Base-by-base conservation (phyloP, 176 grass and related monocot genomes). In the Oryza punctata region DNA sequence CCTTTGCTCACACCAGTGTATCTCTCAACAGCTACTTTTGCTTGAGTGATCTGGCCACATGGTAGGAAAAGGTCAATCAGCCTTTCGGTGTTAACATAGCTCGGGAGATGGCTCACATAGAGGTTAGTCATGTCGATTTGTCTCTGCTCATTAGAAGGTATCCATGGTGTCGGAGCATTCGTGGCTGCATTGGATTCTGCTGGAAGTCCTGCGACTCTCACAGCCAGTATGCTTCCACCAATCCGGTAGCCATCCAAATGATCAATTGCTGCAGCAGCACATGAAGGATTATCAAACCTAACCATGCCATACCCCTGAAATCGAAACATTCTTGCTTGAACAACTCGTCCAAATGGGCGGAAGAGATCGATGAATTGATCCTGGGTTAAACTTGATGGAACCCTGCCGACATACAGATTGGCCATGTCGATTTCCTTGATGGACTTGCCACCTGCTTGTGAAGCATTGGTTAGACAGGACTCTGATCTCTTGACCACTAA, bases 1-100 rank as follows among this genome's bases (percentile, higher is more conserved):
- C 93, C 93, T 81, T 91, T 90, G 80, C 91, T 90, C 54, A 84
- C 68, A 84, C 91, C 91, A 59, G 87, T 91, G 74, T 71, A 49
- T 71, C 46, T 83, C 73, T 90, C 91, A 54, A 87, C 71, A 65
- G 80, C 69, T n/a, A 92, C 88, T 47, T 70, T 90, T 1, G 90
- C 88, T 79, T 85, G 69, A 47, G 74, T 86, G 40, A 96, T 87
- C n/a, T 73, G 77, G 21, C 93, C 93, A 6, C 81, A 93, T 68
- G 83, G 72, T 21, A 83, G 66, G 30, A 96, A 96, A 38, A 96
- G 73, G 33, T 89, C 81, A 21, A 66, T 76, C 44, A 96, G 63
- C 37, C 72, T 89, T 61, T 85, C 65, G 61, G 86, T 67, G 43
- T 89, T 85, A 33, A 96, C 23, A 49, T 67, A 82, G 12, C 7